Conservation (phyloP, 208 protist genomes). For the Naegleria gruberi region DNA sequence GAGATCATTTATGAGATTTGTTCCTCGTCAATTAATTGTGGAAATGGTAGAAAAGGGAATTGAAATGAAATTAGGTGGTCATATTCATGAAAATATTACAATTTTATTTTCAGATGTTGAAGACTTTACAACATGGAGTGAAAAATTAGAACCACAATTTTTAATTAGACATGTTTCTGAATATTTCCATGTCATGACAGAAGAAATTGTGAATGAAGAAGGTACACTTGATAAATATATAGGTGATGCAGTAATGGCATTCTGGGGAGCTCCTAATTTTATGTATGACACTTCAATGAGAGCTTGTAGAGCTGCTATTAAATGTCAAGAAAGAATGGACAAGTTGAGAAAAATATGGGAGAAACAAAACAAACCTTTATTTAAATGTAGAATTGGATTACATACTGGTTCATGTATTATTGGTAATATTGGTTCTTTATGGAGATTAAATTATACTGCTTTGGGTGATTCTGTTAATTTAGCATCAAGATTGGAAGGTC, state of each 20-base stretch:
- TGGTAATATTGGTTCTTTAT: constrained; percentile 5
- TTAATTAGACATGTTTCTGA: not conserved
- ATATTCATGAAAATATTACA: not conserved
- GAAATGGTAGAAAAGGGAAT: not conserved
- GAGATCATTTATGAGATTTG: not conserved
- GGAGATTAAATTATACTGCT: constrained; percentile 13
- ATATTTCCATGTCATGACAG: not conserved
- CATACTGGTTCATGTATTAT: not conserved
- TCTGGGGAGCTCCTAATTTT: not conserved
- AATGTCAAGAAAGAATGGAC: not conserved
- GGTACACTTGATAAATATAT: constrained; percentile 22
- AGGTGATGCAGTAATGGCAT: constrained; percentile 18
- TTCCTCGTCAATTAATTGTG: not conserved
- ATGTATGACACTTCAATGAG: not conserved
- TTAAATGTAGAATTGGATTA: constrained; percentile 18
- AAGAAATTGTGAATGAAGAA: not conserved
- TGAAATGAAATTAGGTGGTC: not conserved
- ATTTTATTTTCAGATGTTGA: not conserved
- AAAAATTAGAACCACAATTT: not conserved
- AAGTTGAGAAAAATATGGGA: not conserved
- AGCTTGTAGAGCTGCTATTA: not conserved
- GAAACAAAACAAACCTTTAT: not conserved
- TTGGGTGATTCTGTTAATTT: constrained; percentile 18
- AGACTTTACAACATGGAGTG: not conserved
- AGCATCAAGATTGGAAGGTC: not conserved